phyloP scores from a whole-genome alignment of 2,329 filamentous ascomycete genomes.

The Alternaria metachromatica region DNA sequence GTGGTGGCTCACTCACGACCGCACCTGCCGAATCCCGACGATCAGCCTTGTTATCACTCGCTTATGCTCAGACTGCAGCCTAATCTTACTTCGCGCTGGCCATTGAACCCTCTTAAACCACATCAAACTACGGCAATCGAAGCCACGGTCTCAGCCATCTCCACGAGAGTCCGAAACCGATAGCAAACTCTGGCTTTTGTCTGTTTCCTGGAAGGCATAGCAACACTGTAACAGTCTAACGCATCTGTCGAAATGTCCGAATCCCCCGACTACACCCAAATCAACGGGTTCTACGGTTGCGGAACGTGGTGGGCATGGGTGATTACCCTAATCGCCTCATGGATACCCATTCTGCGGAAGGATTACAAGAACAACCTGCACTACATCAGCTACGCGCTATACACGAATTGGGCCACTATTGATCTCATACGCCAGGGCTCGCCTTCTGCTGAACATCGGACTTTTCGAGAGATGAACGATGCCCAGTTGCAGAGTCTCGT shows the following conservation, averaged over 20 bases:
- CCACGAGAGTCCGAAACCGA: no score
- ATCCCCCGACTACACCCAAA: neutral
- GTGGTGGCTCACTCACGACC: neutral
- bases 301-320: neutral
- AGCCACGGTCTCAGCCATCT: no score
- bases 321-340: neutral
- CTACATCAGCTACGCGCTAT: neutral
- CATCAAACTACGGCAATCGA: no score
- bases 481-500: neutral
- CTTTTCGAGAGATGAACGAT: neutral
- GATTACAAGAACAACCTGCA: neutral
- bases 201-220: no score
- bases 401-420: neutral
- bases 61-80: neutral
- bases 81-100: neutral
- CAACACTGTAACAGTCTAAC: neutral
- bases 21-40: neutral
- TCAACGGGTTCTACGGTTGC: neutral
- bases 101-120: no score
- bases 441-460: no score
- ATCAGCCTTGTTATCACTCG: neutral
- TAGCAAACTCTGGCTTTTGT: no score
- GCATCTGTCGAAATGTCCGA: neutral
- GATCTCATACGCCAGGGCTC: neutral
- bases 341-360: neutral